Base-by-base conservation (phyloP, 2,329 filamentous ascomycete genomes). In the Ophiocordyceps sinensis region DNA sequence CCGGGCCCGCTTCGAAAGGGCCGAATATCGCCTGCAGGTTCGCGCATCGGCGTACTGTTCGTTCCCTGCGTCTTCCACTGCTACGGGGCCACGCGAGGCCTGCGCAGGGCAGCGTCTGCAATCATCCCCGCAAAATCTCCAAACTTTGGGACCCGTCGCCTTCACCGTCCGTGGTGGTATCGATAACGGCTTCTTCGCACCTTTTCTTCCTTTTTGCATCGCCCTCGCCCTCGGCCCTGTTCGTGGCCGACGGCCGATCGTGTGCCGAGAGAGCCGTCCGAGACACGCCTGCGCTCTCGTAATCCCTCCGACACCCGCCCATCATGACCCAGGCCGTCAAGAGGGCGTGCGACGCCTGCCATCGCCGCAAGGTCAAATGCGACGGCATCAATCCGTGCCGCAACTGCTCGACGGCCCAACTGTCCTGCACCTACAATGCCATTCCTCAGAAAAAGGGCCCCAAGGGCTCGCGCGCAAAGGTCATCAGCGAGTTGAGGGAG, bases 381-480 rank as follows among this genome's bases (percentile, higher is more conserved):
- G 78, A 83, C 53, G 78, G 79, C 43, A 66, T 76, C 54, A 78
- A 78, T 51, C 79, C 81, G 17, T 86, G 81, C 59, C 71, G 75
- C 45, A 83, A 84, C 60, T 85, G 81, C 60, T 68, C 70, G 12
- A 73, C 78, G 8, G 77, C 80, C 7, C 71, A 77, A 52, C 66
- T 85, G 15, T 67, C 71, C 12, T 85, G 81, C 66, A 84, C 79
- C 28, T 85, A 84, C 68, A 79, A 82, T 62, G 77, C 79, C 29
- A 76, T 84, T 30, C 79, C 79, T 2, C 80, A 82, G 62, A 85
- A 84, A 64, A 85, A 85, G 58, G 81, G 81, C 1, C 81, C 80
- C 36, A 84, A 84, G 60, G 80, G 81, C 48, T 82, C 77, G 28
- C 67, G 79, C 45, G 82, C 82, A 39, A 85, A 84, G 59, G 79